Conservation (phyloP, 2,329 filamentous ascomycete genomes). For the Sclerotinia glacialis region DNA sequence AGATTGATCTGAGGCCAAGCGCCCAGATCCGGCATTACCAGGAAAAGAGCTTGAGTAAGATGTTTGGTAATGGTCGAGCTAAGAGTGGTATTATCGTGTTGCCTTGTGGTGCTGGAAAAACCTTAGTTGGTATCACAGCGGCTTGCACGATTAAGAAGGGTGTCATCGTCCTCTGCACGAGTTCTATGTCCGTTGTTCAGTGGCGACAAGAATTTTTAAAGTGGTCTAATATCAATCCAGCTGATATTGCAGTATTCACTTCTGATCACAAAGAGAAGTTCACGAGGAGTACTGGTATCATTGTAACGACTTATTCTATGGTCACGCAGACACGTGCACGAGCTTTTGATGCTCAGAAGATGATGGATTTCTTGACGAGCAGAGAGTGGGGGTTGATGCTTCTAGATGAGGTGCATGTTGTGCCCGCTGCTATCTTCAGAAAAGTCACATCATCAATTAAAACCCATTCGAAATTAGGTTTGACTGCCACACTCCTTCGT, state of each 20-base stretch:
- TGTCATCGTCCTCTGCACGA: conserved; percentile 91
- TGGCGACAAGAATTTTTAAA: conserved; percentile 97
- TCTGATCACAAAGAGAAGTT: conserved; percentile 88
- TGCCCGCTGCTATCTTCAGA: conserved; percentile 93
- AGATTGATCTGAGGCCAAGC: conserved; percentile 87
- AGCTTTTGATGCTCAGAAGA: conserved; percentile 90
- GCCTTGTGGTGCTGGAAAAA: conserved; percentile 95
- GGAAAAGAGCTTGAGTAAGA: conserved; percentile 96
- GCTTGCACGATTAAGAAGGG: conserved; percentile 98
- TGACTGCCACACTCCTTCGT: conserved; percentile 89
- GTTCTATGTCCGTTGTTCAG: conserved; percentile 95
- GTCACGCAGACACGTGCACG: conserved; percentile 86
- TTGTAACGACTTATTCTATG: conserved; percentile 98
- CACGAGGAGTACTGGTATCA: conserved; percentile 85
- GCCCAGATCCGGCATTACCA: conserved; percentile 93
- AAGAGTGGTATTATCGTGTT: conserved; percentile 97
- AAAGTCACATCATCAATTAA: conserved; percentile 92
- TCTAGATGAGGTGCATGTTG: conserved; percentile 95
- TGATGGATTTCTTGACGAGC: conserved; percentile 89
- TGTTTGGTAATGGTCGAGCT: conserved; percentile 97
- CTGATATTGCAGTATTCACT: conserved; percentile 92
- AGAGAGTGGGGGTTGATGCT: conserved; percentile 98
- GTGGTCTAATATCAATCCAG: conserved; percentile 96
- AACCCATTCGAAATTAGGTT: conserved; percentile 88
- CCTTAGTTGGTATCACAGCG: conserved; percentile 94